These are phyloP conservation scores for Microcera coccophila DNA, from an alignment of 2,329 filamentous ascomycete species.

Conservation along the genomic window DNA sequence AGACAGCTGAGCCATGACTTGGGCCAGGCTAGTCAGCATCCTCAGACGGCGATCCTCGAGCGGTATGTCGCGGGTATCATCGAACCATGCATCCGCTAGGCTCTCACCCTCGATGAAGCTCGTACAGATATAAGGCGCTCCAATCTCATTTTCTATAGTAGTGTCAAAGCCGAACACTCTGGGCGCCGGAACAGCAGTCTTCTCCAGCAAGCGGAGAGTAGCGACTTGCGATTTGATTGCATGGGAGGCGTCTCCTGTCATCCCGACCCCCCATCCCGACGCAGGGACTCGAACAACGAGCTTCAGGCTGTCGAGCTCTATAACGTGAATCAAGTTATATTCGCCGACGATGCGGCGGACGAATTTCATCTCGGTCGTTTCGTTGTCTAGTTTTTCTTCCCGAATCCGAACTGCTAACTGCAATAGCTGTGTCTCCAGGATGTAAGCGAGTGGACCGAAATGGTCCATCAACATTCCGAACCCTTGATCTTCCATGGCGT, in stretches of 20 bases:
- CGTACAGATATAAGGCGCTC: conserved; percentile 7
- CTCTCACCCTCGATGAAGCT: background rate
- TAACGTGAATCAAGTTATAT: background rate
- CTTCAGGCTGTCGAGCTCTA: conserved; percentile 2
- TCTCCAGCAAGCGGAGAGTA: conserved; percentile 3
- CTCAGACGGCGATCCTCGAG: background rate
- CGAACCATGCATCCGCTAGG: conserved; percentile 2
- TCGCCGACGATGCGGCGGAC: too few species aligned
- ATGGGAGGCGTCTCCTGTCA: background rate
- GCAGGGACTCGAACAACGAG: conserved; percentile 5
- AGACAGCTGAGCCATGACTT: background rate
- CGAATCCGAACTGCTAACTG: background rate
- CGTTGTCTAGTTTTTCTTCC: too few species aligned
- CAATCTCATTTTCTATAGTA: conserved; percentile 4
- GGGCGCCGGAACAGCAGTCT: conserved; percentile 2
- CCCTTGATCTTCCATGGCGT: too few species aligned
- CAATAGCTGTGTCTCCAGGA: too few species aligned
- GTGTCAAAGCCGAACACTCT: conserved; percentile 1
- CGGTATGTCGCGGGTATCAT: background rate
- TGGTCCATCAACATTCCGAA: too few species aligned
- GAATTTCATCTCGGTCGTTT: too few species aligned
- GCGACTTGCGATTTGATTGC: conserved; percentile 5
- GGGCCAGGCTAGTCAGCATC: background rate
- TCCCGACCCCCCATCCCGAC: background rate
- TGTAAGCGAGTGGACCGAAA: too few species aligned